Evolutionary conservation across 257 asterid genomes (phyloP).

Genomic region (Solanum pimpinellifolium): DNA sequence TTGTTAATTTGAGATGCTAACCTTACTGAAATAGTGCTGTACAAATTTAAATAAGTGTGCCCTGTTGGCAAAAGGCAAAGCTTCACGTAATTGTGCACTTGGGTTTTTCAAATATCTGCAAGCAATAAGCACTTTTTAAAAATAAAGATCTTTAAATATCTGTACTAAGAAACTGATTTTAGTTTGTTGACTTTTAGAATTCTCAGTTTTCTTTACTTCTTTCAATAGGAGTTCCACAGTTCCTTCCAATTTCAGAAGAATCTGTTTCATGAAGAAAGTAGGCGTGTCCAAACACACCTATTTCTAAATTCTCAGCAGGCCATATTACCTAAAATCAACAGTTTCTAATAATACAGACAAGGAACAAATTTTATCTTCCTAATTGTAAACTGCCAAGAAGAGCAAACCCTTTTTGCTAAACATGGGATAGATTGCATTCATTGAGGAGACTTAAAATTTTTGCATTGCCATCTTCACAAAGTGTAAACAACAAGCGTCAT

Average conservation of each 20-base stretch:
- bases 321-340: background rate
- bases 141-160: background rate
- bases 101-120: background rate
- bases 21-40: background rate
- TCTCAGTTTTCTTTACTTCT: background rate
- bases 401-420: background rate
- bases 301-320: background rate
- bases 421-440: background rate
- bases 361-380: background rate
- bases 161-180: background rate
- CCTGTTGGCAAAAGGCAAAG: background rate
- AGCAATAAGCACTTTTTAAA: background rate
- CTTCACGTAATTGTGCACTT: background rate
- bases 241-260: background rate
- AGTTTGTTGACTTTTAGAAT: background rate
- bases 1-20: background rate
- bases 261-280: background rate
- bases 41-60: background rate
- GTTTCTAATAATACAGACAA: background rate
- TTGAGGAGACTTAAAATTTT: background rate
- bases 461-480: background rate
- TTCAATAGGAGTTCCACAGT: background rate
- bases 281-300: background rate
- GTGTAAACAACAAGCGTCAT: background rate
- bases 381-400: background rate